Evolutionary conservation across 169 alveolate species (phyloP).

Genomic region (Plasmodium malariae): DNA sequence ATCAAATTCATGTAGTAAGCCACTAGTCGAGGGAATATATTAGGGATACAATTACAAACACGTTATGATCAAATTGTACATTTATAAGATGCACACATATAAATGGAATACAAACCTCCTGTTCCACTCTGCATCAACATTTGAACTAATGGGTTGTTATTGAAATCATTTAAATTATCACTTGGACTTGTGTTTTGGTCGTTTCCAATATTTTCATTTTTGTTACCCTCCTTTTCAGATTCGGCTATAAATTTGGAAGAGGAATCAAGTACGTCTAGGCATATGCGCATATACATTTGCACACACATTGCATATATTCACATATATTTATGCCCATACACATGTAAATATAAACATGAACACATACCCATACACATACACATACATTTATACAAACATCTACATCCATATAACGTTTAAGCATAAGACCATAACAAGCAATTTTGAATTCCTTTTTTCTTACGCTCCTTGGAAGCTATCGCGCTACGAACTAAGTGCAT

Average conservation of each 20-base stretch:
- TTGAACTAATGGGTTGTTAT: constrained; percentile 56
- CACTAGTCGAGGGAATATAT: no score
- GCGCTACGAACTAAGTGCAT: constrained; percentile 93
- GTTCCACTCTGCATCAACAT: constrained; percentile 71
- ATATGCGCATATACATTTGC: no score
- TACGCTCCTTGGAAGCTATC: constrained; percentile 76
- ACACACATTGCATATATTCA: neutral
- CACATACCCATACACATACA: constrained; percentile 45
- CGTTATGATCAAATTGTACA: neutral
- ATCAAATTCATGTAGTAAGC: no score
- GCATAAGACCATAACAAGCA: no score
- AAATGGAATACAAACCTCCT: constrained; percentile 29
- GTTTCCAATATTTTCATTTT: neutral
- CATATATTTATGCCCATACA: constrained; percentile 23
- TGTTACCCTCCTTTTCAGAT: constrained; percentile 43
- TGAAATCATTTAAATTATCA: constrained; percentile 26
- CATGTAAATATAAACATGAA: constrained; percentile 36
- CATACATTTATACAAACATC: no score
- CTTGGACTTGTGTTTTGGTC: constrained; percentile 2
- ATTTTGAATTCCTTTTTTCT: constrained; percentile 68
- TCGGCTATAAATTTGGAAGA: constrained; percentile 23
- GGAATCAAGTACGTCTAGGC: neutral
- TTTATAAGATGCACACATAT: neutral
- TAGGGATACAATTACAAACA: neutral
- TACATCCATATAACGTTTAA: no score